phyloP scores from a whole-genome alignment of 2,329 filamentous ascomycete species.

The Calonectria honghensis region DNA sequence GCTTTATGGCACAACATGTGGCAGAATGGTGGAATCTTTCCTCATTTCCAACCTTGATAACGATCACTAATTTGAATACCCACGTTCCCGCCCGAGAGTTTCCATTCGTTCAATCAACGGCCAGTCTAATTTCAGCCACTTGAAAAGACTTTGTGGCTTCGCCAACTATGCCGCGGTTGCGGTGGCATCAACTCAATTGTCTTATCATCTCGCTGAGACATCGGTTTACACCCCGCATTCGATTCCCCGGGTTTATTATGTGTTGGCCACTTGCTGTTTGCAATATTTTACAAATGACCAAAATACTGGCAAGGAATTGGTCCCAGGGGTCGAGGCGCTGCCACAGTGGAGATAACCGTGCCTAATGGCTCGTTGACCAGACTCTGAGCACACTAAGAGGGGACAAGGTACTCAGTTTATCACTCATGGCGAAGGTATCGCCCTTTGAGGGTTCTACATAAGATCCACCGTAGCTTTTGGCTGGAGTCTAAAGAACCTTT shows the following conservation, averaged over 20 bases:
- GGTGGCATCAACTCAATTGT: slow-evolving; percentile 1
- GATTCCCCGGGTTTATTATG: background rate
- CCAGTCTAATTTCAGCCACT: background rate
- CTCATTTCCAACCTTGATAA: background rate
- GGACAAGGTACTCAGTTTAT: background rate
- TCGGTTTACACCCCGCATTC: background rate
- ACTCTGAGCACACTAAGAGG: background rate
- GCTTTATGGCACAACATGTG: background rate
- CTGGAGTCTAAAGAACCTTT: background rate
- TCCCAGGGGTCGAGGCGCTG: background rate
- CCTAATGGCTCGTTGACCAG: background rate
- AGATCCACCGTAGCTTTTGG: too few relatives aligned
- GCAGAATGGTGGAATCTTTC: background rate
- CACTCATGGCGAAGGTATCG: background rate
- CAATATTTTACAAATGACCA: background rate
- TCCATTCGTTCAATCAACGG: background rate
- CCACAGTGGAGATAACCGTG: background rate
- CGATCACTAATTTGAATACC: background rate
- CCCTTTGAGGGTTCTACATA: background rate
- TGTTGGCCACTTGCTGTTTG: background rate
- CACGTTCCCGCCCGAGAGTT: background rate
- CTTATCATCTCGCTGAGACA: background rate
- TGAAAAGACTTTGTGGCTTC: background rate
- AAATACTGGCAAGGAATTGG: background rate
- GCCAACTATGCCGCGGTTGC: background rate